A percentile compares a stretch with the other conserved stretches of the same genome.
phyloP scores from a whole-genome alignment of 768 basidiomycete genomes.

The Mycena chlorophos region DNA sequence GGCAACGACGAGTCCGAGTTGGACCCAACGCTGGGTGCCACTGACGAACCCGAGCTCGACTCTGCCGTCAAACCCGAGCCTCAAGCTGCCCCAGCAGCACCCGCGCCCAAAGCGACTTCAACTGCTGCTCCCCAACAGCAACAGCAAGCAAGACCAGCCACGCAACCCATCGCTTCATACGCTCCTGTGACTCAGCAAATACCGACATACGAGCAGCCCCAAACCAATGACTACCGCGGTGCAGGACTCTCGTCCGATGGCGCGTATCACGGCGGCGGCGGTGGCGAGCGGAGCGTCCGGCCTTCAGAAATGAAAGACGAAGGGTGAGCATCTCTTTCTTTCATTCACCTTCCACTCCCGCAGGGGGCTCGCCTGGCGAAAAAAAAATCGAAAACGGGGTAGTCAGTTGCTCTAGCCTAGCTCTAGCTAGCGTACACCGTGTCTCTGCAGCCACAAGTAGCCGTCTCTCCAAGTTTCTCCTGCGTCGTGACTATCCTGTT shows the following conservation, averaged over 20 bases:
- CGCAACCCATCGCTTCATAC: conserved; percentile 19
- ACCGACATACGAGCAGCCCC: conserved; percentile 74
- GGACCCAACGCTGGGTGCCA: conserved; percentile 37
- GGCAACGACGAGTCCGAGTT: conserved; percentile 70
- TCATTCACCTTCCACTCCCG: conserved; percentile 4
- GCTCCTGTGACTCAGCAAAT: conserved; percentile 62
- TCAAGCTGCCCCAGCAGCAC: conserved; percentile 14
- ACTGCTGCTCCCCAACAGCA: conserved; percentile 11
- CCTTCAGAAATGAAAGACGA: conserved; percentile 96
- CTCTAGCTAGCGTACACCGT: conserved; percentile 63
- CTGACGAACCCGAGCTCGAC: conserved; percentile 25
- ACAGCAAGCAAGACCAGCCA: conserved; percentile 14
- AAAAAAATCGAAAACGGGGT: conserved; percentile 32
- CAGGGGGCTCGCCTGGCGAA: conserved; percentile 18
- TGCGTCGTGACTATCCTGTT: conserved; percentile 64
- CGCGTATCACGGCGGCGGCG: conserved; percentile 45
- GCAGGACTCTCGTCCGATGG: conserved; percentile 36
- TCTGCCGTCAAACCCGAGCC: conserved; percentile 24
- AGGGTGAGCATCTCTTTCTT: conserved; percentile 72
- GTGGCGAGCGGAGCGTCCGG: conserved; percentile 66
- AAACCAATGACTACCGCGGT: conserved; percentile 51
- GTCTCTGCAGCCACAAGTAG: conserved; percentile 74
- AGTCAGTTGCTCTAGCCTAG: conserved; percentile 54
- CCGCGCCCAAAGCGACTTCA: conserved; percentile 9
- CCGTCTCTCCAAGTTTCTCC: conserved; percentile 54